Evolutionary conservation across 2,329 filamentous ascomycete species (phyloP).

Genomic region (Leptographium wingfieldii): DNA sequence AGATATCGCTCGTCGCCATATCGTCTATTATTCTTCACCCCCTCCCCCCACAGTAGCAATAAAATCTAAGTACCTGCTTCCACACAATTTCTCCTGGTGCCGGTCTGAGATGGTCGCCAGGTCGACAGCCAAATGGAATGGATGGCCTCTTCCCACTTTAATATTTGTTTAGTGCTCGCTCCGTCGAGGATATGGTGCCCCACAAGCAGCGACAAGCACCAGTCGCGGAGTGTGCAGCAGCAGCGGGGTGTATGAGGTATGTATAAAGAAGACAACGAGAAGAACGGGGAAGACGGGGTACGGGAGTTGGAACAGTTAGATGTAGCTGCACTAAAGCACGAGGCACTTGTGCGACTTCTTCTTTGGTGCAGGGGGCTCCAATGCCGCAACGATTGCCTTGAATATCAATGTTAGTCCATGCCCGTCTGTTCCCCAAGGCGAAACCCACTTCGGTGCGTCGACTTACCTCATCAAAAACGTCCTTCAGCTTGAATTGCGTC

Average conservation of each 20-base stretch:
- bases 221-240: neutral
- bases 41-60: neutral
- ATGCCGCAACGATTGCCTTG: conserved; percentile 86
- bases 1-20: neutral
- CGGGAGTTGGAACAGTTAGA: neutral
- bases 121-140: neutral
- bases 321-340: conserved; percentile 39
- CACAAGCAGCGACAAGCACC: neutral
- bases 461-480: conserved; percentile 94
- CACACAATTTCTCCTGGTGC: neutral
- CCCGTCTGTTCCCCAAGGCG: too few species aligned
- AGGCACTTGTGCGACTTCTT: conserved; percentile 61
- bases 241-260: neutral
- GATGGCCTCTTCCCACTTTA: neutral
- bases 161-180: neutral
- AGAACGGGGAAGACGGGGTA: neutral
- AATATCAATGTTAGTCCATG: neutral
- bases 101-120: neutral
- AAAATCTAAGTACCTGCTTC: neutral
- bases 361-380: conserved; percentile 78
- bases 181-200: neutral
- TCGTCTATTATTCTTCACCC: neutral
- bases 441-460: neutral
- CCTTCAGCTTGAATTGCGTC: conserved; percentile 97
- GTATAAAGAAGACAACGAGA: neutral